phyloP scores from a whole-genome alignment of 768 basidiomycete genomes.

The Thelephora aurantiotincta region DNA sequence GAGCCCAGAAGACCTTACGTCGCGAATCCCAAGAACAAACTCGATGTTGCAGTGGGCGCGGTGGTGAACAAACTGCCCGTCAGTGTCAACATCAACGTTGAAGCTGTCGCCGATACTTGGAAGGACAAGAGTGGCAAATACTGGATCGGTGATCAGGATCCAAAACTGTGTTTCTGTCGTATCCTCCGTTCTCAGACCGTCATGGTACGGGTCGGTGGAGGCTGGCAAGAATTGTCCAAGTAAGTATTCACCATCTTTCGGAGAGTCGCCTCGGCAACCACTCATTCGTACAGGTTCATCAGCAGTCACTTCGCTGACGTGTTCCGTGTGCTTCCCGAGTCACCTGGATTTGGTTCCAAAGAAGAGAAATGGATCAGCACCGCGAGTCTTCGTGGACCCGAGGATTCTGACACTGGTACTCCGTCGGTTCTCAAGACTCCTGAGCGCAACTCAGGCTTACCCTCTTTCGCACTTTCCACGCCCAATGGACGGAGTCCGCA shows the following conservation, averaged over 20 bases:
- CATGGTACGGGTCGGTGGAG: constrained; percentile 94
- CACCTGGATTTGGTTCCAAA: constrained; percentile 29
- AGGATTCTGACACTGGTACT: constrained; percentile 24
- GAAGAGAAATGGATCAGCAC: constrained; percentile 83
- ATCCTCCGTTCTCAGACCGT: constrained; percentile 85
- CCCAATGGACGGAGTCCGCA: constrained; percentile 31
- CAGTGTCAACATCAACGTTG: constrained; percentile 50
- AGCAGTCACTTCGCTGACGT: constrained; percentile 76
- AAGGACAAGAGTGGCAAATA: constrained; percentile 89
- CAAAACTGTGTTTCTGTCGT: constrained; percentile 83
- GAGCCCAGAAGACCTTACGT: constrained; percentile 56
- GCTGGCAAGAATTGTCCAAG: constrained; percentile 88
- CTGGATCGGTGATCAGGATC: constrained; percentile 89
- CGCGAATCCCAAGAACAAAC: constrained; percentile 79
- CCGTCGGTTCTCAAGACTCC: constrained; percentile 44
- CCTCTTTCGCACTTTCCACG: constrained; percentile 49
- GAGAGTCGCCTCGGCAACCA: constrained; percentile 1
- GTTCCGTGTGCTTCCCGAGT: constrained; percentile 59
- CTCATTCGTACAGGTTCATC: constrained; percentile 50
- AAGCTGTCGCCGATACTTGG: constrained; percentile 76
- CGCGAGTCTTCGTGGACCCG: constrained; percentile 47
- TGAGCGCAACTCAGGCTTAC: constrained; percentile 48
- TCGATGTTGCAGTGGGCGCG: constrained; percentile 86
- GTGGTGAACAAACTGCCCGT: constrained; percentile 84
- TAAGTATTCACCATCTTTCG: constrained; percentile 22